Evolutionary conservation across 2,329 filamentous ascomycete species (phyloP).

Genomic region (Mycosphaerella arachidis): DNA sequence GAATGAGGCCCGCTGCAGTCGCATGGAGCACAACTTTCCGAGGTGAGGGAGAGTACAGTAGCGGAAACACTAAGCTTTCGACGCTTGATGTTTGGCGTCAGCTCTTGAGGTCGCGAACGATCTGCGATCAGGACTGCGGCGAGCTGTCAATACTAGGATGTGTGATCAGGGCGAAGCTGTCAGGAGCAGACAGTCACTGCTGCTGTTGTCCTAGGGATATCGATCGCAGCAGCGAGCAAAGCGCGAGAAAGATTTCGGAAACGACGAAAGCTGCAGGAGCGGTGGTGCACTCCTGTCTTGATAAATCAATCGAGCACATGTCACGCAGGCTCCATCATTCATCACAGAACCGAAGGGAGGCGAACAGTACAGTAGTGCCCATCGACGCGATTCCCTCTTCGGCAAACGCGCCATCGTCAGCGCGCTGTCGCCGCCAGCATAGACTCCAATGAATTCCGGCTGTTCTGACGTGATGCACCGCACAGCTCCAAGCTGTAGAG

Average conservation of each 20-base stretch:
- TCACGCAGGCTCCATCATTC: not conserved
- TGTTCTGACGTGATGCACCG: not conserved
- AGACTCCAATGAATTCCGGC: not conserved
- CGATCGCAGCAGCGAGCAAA: not conserved
- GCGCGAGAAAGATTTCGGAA: not conserved
- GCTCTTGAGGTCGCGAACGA: not conserved
- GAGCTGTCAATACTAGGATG: not conserved
- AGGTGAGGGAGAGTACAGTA: not conserved
- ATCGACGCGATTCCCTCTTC: not conserved
- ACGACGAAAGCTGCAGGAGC: not conserved
- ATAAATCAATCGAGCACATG: not conserved
- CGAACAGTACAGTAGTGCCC: not conserved
- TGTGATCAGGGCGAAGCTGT: not conserved
- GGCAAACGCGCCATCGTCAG: not conserved
- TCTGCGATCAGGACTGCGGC: not conserved
- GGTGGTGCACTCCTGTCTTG: not conserved
- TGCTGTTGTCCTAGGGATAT: not conserved
- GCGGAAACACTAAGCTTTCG: not conserved
- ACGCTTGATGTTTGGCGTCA: not conserved
- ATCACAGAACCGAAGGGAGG: not conserved
- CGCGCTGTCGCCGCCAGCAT: not conserved
- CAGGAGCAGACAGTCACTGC: not conserved
- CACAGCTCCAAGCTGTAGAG: not conserved
- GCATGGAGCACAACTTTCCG: conserved; percentile 7
- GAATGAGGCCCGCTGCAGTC: conserved; percentile 3